Conservation (phyloP, 1,284 basidiomycete species). For the Pseudozyma pruni region DNA sequence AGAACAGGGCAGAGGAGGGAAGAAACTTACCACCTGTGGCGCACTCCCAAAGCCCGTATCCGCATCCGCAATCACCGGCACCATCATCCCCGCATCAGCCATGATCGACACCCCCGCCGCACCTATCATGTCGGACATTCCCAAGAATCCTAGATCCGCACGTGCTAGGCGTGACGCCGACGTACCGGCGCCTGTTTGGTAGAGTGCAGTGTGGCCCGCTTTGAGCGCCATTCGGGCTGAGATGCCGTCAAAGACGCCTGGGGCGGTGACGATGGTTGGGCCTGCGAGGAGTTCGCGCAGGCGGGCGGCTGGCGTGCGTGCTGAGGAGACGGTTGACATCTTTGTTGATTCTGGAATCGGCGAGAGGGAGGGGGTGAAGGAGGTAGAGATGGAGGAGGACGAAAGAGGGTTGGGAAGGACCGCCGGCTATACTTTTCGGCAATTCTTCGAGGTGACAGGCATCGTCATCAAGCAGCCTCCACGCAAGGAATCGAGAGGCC, state of each 20-base stretch:
- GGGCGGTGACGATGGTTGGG: conserved; percentile 27
- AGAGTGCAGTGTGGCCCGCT: conserved; percentile 75
- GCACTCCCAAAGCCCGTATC: conserved; percentile 85
- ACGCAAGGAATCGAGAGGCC: neutral
- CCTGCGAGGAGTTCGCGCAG: conserved; percentile 23
- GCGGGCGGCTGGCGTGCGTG: conserved; percentile 25
- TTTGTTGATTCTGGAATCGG: too few relatives aligned
- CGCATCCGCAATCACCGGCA: conserved; percentile 77
- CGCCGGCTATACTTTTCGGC: conserved; percentile 5
- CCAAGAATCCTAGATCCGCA: conserved; percentile 82
- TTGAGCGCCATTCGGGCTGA: conserved; percentile 80
- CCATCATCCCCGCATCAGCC: conserved; percentile 20
- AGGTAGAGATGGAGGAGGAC: neutral
- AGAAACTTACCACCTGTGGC: conserved; percentile 74
- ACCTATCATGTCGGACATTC: conserved; percentile 74
- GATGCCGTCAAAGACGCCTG: conserved; percentile 82
- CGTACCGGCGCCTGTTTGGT: conserved; percentile 81
- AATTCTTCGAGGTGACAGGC: conserved; percentile 1
- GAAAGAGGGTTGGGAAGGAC: neutral
- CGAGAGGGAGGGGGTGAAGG: conserved; percentile 1
- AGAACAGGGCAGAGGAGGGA: neutral
- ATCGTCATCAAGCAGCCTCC: neutral
- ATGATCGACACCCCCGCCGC: conserved; percentile 35
- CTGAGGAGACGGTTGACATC: conserved; percentile 1
- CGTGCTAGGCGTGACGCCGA: conserved; percentile 80